Conservation (phyloP, 202 grass and related monocot genomes). For the Dendrocalamus latiflorus region DNA sequence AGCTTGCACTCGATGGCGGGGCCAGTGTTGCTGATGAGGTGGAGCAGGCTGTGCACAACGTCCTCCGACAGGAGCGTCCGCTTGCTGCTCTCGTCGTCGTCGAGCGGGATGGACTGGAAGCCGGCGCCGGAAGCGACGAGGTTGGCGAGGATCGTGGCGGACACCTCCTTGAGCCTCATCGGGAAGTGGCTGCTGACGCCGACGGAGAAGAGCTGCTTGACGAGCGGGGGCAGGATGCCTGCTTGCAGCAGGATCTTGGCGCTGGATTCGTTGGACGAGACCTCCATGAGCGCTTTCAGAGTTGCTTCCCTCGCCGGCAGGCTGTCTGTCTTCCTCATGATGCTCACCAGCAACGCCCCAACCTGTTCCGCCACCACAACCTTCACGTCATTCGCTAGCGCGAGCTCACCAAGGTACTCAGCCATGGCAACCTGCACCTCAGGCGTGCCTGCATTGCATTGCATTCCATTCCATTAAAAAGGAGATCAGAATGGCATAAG, state of each 20-base stretch:
- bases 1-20: slow-evolving; percentile 57
- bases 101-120: slow-evolving; percentile 43
- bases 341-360: slow-evolving; percentile 49
- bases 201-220: slow-evolving; percentile 58
- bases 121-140: slow-evolving; percentile 42
- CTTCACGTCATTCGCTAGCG: slow-evolving; percentile 63
- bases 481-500: neutral
- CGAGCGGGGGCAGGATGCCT: slow-evolving; percentile 66
- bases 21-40: slow-evolving; percentile 79
- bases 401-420: slow-evolving; percentile 62
- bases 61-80: slow-evolving; percentile 64
- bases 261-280: slow-evolving; percentile 64
- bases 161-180: slow-evolving; percentile 72
- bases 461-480: too few species aligned
- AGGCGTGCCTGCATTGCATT: slow-evolving; percentile 28
- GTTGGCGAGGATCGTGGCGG: slow-evolving; percentile 64
- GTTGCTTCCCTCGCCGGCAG: slow-evolving; percentile 59
- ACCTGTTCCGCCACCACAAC: slow-evolving; percentile 57
- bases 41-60: slow-evolving; percentile 66
- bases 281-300: slow-evolving; percentile 57
- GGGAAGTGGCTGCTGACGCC: slow-evolving; percentile 48
- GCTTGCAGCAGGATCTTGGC: slow-evolving; percentile 53
- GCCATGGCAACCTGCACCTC: slow-evolving; percentile 66
- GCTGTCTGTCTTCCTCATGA: slow-evolving; percentile 38
- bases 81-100: slow-evolving; percentile 17